Conservation (phyloP, 371 early-diverging fungal species). For the Circinella minor region DNA sequence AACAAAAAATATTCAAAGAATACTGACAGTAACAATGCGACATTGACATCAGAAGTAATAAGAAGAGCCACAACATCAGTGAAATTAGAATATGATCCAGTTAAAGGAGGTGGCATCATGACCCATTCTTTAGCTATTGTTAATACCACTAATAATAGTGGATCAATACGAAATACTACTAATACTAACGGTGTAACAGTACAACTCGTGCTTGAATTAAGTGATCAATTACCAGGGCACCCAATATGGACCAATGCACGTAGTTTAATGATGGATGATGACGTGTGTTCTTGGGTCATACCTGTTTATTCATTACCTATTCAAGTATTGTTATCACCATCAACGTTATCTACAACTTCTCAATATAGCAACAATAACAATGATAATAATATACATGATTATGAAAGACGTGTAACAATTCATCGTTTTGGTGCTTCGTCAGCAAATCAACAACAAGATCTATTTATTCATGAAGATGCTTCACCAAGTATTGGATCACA, state of each 20-base stretch:
- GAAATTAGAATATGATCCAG: constrained; percentile 33
- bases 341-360: background rate
- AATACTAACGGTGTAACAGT: background rate
- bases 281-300: constrained; percentile 31
- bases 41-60: no score
- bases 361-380: constrained; percentile 9
- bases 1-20: background rate
- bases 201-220: constrained; percentile 24
- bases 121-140: constrained; percentile 25
- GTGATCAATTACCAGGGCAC: constrained; percentile 15
- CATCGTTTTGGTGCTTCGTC: constrained; percentile 22
- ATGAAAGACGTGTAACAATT: constrained; percentile 17
- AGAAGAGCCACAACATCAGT: background rate
- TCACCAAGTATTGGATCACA: constrained; percentile 49
- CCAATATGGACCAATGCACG: constrained; percentile 27
- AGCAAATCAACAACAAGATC: constrained; percentile 21
- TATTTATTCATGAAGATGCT: constrained; percentile 42
- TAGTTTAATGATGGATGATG: background rate
- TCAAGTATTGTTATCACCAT: background rate
- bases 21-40: no score
- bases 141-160: background rate
- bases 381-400: background rate
- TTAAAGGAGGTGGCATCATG: constrained; percentile 38
- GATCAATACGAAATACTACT: background rate
- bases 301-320: constrained; percentile 45